These are phyloP conservation scores for Suhomyces maxii DNA, from an alignment of 1,139 yeast genomes.

Conservation along the genomic window DNA sequence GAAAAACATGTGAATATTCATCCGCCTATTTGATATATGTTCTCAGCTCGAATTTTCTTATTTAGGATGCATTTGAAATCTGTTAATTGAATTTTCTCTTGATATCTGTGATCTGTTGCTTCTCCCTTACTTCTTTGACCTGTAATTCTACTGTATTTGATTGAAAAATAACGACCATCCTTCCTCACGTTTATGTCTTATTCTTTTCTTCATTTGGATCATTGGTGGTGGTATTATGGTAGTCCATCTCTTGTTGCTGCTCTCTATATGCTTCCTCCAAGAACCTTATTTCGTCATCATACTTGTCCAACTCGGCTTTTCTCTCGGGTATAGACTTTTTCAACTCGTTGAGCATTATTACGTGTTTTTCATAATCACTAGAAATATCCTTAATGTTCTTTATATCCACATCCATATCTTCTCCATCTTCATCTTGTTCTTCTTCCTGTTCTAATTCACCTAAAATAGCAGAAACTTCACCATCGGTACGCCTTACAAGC, in stretches of 20 bases:
- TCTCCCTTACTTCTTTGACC: too few species aligned
- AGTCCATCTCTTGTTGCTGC: constrained; percentile 3
- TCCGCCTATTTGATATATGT: too few species aligned
- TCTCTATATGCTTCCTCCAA: constrained; percentile 22
- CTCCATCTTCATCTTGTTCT: constrained; percentile 9
- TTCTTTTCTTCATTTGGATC: too few species aligned
- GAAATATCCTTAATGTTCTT: constrained; percentile 20
- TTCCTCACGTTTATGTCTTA: too few species aligned
- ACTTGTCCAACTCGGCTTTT: constrained; percentile 31
- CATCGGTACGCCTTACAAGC: constrained; percentile 32
- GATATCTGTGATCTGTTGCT: too few species aligned
- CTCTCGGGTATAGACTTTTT: constrained; percentile 34
- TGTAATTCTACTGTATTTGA: too few species aligned
- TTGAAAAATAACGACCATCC: too few species aligned
- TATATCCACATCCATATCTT: constrained; percentile 16
- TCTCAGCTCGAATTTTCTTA: too few species aligned
- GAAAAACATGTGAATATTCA: too few species aligned
- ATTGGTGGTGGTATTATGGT: too few species aligned
- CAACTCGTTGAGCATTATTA: constrained; percentile 23
- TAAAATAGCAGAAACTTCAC: constrained; percentile 30
- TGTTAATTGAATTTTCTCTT: too few species aligned
- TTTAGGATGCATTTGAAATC: too few species aligned
- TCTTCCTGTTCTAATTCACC: constrained; percentile 20
- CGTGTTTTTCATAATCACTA: constrained; percentile 29
- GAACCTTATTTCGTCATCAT: constrained; percentile 33